phyloP scores from a whole-genome alignment of 2,329 filamentous ascomycete genomes.

The Blastomyces parvus region DNA sequence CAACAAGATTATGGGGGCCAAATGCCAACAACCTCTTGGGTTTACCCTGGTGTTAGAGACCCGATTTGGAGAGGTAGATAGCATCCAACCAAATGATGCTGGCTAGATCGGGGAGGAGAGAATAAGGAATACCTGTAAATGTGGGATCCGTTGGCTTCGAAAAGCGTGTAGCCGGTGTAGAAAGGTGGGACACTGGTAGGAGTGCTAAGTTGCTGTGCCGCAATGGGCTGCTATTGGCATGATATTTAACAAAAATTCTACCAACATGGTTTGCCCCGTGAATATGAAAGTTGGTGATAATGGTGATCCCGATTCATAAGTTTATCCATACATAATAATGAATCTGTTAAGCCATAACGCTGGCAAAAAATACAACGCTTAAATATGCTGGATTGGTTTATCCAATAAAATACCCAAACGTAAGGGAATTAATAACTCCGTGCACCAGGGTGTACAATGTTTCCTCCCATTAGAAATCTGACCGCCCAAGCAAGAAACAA shows the following conservation, averaged over 20 bases:
- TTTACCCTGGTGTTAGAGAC: not conserved
- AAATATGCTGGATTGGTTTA: not conserved
- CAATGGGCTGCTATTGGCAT: not conserved
- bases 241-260: not conserved
- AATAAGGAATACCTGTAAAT: not conserved
- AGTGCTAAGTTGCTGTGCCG: not conserved
- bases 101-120: not conserved
- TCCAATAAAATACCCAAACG: not conserved
- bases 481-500: not conserved
- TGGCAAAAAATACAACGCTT: not conserved
- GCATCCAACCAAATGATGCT: not conserved
- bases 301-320: not conserved
- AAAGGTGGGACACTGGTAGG: not conserved
- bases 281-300: not conserved
- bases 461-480: not conserved
- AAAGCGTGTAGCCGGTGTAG: not conserved
- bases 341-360: not conserved
- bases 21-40: not conserved
- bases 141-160: not conserved
- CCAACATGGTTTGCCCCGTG: not conserved
- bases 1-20: not conserved
- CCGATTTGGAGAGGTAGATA: not conserved
- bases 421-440: not conserved
- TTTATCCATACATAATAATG: not conserved
- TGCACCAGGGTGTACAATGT: not conserved